Evolutionary conservation across 768 basidiomycete species (phyloP).

Genomic region (Hemileccinum rubropunctum): DNA sequence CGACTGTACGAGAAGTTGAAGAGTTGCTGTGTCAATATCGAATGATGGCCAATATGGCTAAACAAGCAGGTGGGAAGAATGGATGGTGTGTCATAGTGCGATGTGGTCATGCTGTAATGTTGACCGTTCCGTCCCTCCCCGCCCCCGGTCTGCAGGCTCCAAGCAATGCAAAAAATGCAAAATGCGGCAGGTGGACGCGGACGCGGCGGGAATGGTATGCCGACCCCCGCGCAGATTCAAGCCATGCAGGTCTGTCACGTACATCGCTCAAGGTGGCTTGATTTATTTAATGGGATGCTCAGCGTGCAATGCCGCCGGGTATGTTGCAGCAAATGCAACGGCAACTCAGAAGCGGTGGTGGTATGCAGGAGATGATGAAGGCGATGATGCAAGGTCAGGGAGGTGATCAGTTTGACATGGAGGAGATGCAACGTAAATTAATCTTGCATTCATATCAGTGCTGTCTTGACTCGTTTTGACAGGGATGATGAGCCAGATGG

Average conservation of each 20-base stretch:
- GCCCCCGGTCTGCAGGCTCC: constrained; percentile 59
- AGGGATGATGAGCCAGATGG: constrained; percentile 92
- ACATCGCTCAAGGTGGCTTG: background rate
- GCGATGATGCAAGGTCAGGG: constrained; percentile 96
- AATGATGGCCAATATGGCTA: constrained; percentile 99
- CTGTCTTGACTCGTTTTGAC: constrained; percentile 10
- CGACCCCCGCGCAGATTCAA: constrained; percentile 89
- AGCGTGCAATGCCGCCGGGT: constrained; percentile 94
- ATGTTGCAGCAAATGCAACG: constrained; percentile 93
- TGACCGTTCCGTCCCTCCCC: constrained; percentile 4
- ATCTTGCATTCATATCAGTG: constrained; percentile 5
- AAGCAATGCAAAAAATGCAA: constrained; percentile 93
- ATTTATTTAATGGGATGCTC: constrained; percentile 5
- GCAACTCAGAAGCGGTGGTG: constrained; percentile 75
- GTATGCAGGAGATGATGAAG: constrained; percentile 98
- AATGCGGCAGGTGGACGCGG: constrained; percentile 81
- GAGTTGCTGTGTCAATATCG: constrained; percentile 94
- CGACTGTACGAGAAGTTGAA: constrained; percentile 96
- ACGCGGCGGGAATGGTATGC: constrained; percentile 83
- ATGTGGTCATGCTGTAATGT: background rate
- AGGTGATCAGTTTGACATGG: constrained; percentile 88
- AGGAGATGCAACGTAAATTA: constrained; percentile 84
- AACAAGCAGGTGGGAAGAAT: constrained; percentile 96
- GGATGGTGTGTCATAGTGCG: constrained; percentile 60
- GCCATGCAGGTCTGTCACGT: constrained; percentile 76